Percentiles rank a stretch among this genome's conserved stretches.
These are phyloP conservation scores for Ambrosia hybrid DNA, from an alignment of 140 eudicot species.

Conservation along the genomic window DNA sequence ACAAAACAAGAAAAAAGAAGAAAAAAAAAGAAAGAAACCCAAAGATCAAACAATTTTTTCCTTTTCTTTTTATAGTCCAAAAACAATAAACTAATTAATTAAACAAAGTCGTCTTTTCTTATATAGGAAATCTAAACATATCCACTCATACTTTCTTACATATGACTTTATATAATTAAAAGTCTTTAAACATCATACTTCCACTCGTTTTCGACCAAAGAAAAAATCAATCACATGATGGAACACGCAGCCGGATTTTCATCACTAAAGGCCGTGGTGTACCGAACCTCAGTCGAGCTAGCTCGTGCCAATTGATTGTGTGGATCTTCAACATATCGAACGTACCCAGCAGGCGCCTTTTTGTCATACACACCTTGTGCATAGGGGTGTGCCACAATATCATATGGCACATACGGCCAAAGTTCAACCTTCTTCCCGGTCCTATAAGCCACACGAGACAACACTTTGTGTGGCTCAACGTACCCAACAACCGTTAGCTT, in stretches of 20 bases:
- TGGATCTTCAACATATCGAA: conserved; percentile 56
- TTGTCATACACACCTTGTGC: conserved; percentile 87
- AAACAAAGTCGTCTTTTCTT: conserved; percentile 14
- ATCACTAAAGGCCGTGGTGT: conserved; percentile 91
- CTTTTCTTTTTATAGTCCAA: neutral
- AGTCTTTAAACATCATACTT: neutral
- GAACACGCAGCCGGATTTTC: conserved; percentile 83
- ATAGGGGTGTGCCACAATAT: conserved; percentile 83
- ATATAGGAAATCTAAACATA: conserved; percentile 9
- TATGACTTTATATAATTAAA: conserved; percentile 7
- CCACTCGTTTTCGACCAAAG: too few species aligned
- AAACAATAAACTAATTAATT: conserved; percentile 17
- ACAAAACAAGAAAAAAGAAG: neutral
- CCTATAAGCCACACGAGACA: conserved; percentile 76
- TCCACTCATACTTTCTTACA: conserved; percentile 14
- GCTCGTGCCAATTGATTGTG: conserved; percentile 69
- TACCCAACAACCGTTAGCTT: conserved; percentile 86
- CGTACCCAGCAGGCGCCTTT: conserved; percentile 96
- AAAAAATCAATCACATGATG: conserved; percentile 56
- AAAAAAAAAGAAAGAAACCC: neutral
- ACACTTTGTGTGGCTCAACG: conserved; percentile 80
- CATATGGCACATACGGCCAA: conserved; percentile 97
- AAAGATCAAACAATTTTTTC: conserved; percentile 14
- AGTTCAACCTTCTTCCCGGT: conserved; percentile 94
- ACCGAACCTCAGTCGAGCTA: conserved; percentile 92